Base-by-base conservation (phyloP, 805 yeast genomes). In the Ogataea nakhonphanomensis region DNA sequence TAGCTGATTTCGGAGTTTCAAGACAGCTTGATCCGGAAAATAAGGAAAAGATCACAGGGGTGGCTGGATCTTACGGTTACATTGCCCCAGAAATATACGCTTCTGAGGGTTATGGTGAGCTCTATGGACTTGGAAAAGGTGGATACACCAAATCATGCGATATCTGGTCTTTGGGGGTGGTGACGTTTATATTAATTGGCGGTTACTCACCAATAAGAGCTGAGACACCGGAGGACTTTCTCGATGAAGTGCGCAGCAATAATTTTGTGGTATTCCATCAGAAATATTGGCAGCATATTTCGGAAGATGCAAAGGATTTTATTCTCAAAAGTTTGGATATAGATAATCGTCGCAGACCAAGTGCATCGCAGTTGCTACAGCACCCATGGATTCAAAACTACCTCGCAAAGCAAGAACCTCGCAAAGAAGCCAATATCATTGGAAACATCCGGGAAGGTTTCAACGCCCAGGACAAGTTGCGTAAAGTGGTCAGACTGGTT, bases 101-200 rank as follows among this genome's bases (percentile, higher is more conserved):
- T 30, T 80, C 84, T 11, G 69, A 71, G 28, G 67, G 67, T 25
- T 61, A 58, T 35, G 66, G 66, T 20, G 65, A 61, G 11, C 49
- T 58, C 22, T 61, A 61, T 38, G 65, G 64, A 4, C 46, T 61
- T 28, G 66, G 66, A n/a, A 54, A 46, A 38, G 59, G 55, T 11
- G 98, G 96, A 7, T 97, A 91, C 64, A 95, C 96, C 28, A 87
- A 85, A 55, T 91, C 96, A 1, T 91, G 96, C 65, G 99, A 91
- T 61, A 76, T 91, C 40, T 91, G 99, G 99, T 84, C 95, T 1
- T 59, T 91, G 28, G 99, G 99, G 25, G 95, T 91, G 7, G 87
- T 91, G 32, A 78, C 96, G 0, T 93, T 88, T 62, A 90, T 97
- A 0, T 66, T 90, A 33, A 70, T 91, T 32, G 88, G 93, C 51